Conservation (phyloP, 495 filamentous ascomycete genomes). For the Aspergillus ostianus region DNA sequence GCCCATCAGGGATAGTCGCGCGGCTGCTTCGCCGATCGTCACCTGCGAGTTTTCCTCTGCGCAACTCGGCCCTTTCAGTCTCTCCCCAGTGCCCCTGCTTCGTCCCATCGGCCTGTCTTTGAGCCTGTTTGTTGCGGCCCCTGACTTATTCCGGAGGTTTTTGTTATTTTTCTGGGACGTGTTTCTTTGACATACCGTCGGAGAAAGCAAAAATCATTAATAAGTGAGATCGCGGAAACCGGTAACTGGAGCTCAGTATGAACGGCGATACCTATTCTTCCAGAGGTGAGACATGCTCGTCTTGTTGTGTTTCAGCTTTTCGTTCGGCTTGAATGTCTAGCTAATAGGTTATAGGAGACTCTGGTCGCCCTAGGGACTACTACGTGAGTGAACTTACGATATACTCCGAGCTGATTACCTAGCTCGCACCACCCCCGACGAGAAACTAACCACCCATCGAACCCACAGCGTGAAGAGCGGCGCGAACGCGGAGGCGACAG, state of each 20-base stretch:
- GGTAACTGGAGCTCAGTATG: slow-evolving; percentile 54
- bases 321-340: neutral
- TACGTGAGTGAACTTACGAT: slow-evolving; percentile 50
- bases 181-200: neutral
- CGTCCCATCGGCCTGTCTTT: neutral
- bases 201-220: slow-evolving; percentile 1
- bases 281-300: slow-evolving; percentile 57
- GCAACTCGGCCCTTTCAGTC: slow-evolving; percentile 11
- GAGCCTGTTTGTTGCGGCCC: neutral
- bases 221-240: neutral
- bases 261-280: slow-evolving; percentile 85
- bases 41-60: slow-evolving; percentile 25
- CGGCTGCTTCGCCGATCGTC: slow-evolving; percentile 23
- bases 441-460: neutral
- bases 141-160: neutral
- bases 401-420: neutral
- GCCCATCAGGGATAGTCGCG: slow-evolving; percentile 12
- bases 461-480: slow-evolving; percentile 51
- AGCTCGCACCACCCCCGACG: neutral
- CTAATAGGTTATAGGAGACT: slow-evolving; percentile 31
- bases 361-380: slow-evolving; percentile 72
- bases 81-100: neutral
- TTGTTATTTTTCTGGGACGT: neutral
- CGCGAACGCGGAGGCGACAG: slow-evolving; percentile 41
- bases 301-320: neutral